Evolutionary conservation across 495 filamentous ascomycete genomes (phyloP).

Genomic region (Venustampulla echinocandica): DNA sequence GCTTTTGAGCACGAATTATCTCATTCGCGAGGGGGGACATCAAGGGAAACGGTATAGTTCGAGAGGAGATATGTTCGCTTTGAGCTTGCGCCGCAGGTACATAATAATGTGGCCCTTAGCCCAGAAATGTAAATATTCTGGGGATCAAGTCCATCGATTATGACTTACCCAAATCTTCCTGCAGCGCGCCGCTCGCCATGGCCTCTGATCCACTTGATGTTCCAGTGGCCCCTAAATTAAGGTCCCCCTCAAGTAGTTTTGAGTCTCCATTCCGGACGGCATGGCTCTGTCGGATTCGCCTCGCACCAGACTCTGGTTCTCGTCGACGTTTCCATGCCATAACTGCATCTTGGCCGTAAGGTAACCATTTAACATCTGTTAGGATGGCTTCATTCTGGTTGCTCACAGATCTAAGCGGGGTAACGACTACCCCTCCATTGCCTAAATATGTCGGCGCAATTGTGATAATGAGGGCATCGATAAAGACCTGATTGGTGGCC

Average conservation of each 20-base stretch:
- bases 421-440: constrained; percentile 65
- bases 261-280: neutral
- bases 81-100: neutral
- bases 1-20: neutral
- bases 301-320: neutral
- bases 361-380: constrained; percentile 58
- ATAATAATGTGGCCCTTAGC: neutral
- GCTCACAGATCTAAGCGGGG: constrained; percentile 39
- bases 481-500: constrained; percentile 48
- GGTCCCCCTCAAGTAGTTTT: no score
- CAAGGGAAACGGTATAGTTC: neutral
- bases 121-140: constrained; percentile 1
- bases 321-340: constrained; percentile 40
- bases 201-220: constrained; percentile 19
- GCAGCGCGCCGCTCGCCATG: neutral
- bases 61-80: neutral
- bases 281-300: neutral
- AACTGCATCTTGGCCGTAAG: constrained; percentile 70
- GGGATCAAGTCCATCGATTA: neutral
- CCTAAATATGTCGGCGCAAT: constrained; percentile 81
- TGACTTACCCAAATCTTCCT: no score
- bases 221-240: neutral
- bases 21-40: neutral
- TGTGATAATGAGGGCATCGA: constrained; percentile 71
- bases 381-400: constrained; percentile 49